Base-by-base conservation (phyloP, 768 basidiomycete species). In the Termitomyces eurrhizus region DNA sequence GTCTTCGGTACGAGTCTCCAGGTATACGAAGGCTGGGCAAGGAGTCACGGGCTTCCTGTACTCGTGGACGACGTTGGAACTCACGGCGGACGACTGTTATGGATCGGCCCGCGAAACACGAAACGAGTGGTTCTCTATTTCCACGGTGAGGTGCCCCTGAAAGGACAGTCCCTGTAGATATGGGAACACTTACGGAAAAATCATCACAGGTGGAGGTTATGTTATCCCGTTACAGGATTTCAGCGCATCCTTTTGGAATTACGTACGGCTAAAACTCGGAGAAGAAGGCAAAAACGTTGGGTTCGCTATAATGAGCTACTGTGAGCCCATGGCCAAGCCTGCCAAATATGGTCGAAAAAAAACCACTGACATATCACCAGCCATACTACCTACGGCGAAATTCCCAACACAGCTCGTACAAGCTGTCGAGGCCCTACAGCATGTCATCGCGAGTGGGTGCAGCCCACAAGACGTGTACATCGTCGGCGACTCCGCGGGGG, bases 401-500 rank as follows among this genome's bases (percentile, higher is more conserved):
- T 74, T 74, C 59, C 74, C 74, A 1, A 69, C 66, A 5, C 74
- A 70, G 29, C 54, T 73, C 5, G 56, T 53, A 2, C 73, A 74
- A 56, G 62, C 68, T 4, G 36, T 60, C 7, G 48, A 64, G 7
- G 73, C 70, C 1, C 48, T 74, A 9, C 58, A 72, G 9, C 72
- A 72, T 52, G 59, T 75, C 36, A 44, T 72, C 1, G 63, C 63
- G 0, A 66, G 62, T 7, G 73, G 72, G 1, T 61, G 72, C 9
- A 61, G 56, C 2, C 71, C 71, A 0, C 36, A 52, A 41, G 65
- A 72, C 48, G 63, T 76, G 21, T 62, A 69, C 41, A 52, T 76
- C 8, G 65, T 67, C 1, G 72, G 72, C 21, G 74, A 76, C 56
- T 76, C 75, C 2, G 75, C 72, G 14, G 75, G 74, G 13, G 74